These are phyloP conservation scores for Phytomonas sp. DNA, from an alignment of 208 protist species.

Conservation along the genomic window DNA sequence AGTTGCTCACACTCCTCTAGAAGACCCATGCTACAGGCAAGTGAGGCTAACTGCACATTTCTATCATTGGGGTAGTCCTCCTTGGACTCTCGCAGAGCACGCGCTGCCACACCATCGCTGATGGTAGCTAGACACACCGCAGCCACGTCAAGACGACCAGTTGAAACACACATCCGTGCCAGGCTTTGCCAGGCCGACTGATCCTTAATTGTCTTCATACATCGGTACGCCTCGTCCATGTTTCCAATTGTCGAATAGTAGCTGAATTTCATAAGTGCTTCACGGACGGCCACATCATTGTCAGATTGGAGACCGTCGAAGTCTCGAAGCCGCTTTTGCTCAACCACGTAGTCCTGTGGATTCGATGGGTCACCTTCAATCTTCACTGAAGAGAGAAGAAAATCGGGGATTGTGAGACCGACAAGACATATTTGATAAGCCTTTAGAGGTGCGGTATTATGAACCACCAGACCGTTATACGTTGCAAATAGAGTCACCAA, in stretches of 20 bases:
- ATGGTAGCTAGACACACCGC: constrained; percentile 93
- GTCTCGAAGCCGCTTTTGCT: constrained; percentile 86
- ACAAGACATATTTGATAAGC: constrained; percentile 84
- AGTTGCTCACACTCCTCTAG: constrained; percentile 87
- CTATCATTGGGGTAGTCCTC: constrained; percentile 79
- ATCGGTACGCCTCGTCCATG: constrained; percentile 96
- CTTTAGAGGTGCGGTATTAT: constrained; percentile 70
- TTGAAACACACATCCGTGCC: constrained; percentile 93
- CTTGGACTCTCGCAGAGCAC: constrained; percentile 79
- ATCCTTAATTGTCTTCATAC: constrained; percentile 93
- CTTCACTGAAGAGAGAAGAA: constrained; percentile 80
- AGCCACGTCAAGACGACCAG: constrained; percentile 90
- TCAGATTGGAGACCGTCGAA: constrained; percentile 90
- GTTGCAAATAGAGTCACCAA: constrained; percentile 87
- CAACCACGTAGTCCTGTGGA: constrained; percentile 84
- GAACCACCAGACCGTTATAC: constrained; percentile 65
- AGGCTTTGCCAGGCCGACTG: constrained; percentile 92
- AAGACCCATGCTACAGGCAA: constrained; percentile 94
- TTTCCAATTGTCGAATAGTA: constrained; percentile 95
- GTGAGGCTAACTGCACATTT: constrained; percentile 86
- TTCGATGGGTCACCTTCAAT: constrained; percentile 69
- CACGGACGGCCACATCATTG: constrained; percentile 76
- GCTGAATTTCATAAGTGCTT: constrained; percentile 94
- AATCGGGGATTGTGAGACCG: constrained; percentile 88
- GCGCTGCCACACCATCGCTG: constrained; percentile 85